Base-by-base conservation (phyloP, 2,329 filamentous ascomycete species). In the Talaromyces rugulosus region DNA sequence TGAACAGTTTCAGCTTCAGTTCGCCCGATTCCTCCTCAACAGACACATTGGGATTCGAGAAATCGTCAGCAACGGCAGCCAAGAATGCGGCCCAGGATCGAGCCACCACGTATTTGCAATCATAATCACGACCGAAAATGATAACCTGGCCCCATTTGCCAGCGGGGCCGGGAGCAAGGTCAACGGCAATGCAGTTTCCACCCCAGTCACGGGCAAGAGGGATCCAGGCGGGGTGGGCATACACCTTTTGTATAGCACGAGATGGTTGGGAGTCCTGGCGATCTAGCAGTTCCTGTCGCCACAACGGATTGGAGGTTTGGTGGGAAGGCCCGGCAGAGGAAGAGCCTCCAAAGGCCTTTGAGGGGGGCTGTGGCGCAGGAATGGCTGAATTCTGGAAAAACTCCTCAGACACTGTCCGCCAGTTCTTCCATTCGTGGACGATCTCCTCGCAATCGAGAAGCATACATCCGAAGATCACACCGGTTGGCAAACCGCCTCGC, bases 101-200 rank as follows among this genome's bases (percentile, higher is more conserved):
- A 33, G 95, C 91, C 61, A 99, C 85, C 6, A 99, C 95, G 73
- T 96, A 99, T 80, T 99, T 99, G 77, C 91, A 96, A 74, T 99
- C 95, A 77, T 96, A 99, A 79, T 99, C 95, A 64, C 95, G 91
- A 57, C 95, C 95, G 75, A 96, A 97, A 64, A 99, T 84, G 70
- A 99, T 96, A 67, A 99, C 87, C 75, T 99, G 95, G 59, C 95
- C 95, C 94, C 95, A 99, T 74, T 88, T 90, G 44, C 95, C 95
- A 54, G 86, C 85, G 9, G 94, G 91, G 2, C 95, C 95, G 27
- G 95, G 95, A 6, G 93, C 91, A 62, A 99, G 82, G 76, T 99
- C 95, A 54, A 97, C 86, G 18, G 93, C 94, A 71, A 99, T 83
- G 80, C 96, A 96, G 85, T 99, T 99, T 77, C 95, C 95, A 75